Evolutionary conservation across 2,329 filamentous ascomycete species (phyloP).

Genomic region (Aureobasidium sp.): DNA sequence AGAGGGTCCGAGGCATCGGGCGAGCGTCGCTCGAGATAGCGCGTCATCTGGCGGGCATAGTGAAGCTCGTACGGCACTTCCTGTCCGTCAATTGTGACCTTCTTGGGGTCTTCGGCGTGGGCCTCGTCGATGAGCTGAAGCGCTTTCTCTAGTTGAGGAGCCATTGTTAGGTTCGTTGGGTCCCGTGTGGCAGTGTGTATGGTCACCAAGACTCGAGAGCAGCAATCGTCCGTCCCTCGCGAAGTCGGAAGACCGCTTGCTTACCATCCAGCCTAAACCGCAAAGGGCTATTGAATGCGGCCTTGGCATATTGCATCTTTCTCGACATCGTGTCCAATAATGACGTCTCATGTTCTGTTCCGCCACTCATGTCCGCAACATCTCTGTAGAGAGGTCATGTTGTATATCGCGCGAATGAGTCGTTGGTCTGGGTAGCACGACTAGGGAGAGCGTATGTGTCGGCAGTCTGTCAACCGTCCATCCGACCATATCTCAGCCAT

Average conservation of each 20-base stretch:
- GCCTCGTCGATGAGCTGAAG: slow-evolving; percentile 64
- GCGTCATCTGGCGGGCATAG: slow-evolving; percentile 72
- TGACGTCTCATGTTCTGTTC: background rate
- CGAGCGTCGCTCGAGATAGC: slow-evolving; percentile 54
- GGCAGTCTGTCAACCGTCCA: no score
- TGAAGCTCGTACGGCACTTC: slow-evolving; percentile 66
- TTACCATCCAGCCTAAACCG: background rate
- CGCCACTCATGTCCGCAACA: background rate
- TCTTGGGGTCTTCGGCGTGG: slow-evolving; percentile 59
- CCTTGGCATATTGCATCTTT: slow-evolving; percentile 3
- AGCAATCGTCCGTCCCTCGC: no score
- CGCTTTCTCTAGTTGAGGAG: slow-evolving; percentile 34
- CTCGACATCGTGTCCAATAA: background rate
- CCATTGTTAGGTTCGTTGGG: background rate
- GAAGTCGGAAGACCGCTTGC: no score
- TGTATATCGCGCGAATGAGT: background rate
- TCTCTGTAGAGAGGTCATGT: background rate
- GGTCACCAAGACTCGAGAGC: no score
- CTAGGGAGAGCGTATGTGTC: background rate
- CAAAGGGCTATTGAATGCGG: background rate
- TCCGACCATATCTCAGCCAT: background rate
- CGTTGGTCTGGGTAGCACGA: background rate
- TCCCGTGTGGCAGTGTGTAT: no score
- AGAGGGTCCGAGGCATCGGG: slow-evolving; percentile 58
- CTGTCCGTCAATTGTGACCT: slow-evolving; percentile 35